Conservation (phyloP, 768 basidiomycete species). For the Pulveroboletus ravenelii region DNA sequence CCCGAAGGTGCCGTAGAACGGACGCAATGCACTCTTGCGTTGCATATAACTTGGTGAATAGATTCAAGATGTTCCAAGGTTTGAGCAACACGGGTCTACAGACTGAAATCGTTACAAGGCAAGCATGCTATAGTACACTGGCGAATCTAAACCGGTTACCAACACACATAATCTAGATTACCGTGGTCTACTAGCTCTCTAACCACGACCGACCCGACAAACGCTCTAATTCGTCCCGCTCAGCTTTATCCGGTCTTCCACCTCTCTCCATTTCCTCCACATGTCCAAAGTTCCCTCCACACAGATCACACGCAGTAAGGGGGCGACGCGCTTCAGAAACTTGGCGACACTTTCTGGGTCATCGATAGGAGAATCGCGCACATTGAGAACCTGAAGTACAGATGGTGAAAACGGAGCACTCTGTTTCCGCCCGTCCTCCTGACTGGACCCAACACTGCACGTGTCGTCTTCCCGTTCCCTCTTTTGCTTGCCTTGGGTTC, state of each 20-base stretch:
- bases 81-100: no score
- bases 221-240: neutral
- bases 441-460: neutral
- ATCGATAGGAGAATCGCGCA: slow-evolving; percentile 26
- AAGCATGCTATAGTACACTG: slow-evolving; percentile 1
- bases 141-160: no score
- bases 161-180: no score
- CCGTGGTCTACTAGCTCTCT: no score
- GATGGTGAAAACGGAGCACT: neutral
- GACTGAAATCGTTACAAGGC: no score
- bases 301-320: slow-evolving; percentile 21
- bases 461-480: neutral
- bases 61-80: no score
- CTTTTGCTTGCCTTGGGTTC: neutral
- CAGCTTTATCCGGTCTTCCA: slow-evolving; percentile 21
- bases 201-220: no score
- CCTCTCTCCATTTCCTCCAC: slow-evolving; percentile 28
- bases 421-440: neutral
- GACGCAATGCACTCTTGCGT: no score
- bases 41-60: no score
- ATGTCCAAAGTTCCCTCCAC: slow-evolving; percentile 26
- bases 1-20: no score
- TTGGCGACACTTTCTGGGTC: slow-evolving; percentile 23
- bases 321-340: slow-evolving; percentile 23
- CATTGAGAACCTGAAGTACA: slow-evolving; percentile 22